Conservation (phyloP, 2,329 filamentous ascomycete genomes). For the Cryphonectria japonica region DNA sequence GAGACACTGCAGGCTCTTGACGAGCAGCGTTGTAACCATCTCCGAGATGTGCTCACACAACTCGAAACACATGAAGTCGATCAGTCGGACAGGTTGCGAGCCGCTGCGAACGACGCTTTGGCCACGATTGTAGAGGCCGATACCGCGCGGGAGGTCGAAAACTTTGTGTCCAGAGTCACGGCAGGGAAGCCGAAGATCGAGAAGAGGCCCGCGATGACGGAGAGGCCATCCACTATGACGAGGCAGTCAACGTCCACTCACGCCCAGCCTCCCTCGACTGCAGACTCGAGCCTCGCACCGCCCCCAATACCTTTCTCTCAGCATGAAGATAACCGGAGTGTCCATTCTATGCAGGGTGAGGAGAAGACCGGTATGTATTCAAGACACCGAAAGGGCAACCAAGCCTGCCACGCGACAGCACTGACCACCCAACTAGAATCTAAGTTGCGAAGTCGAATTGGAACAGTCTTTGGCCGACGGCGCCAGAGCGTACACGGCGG, state of each 20-base stretch:
- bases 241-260: conserved; percentile 47
- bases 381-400: background rate
- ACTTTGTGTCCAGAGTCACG: conserved; percentile 58
- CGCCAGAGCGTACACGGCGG: conserved; percentile 69
- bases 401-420: conserved; percentile 12
- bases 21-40: conserved; percentile 84
- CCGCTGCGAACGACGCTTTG: conserved; percentile 77
- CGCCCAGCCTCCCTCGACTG: conserved; percentile 30
- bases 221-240: conserved; percentile 30
- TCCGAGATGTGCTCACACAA: conserved; percentile 89
- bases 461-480: conserved; percentile 69
- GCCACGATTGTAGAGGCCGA: conserved; percentile 84
- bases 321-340: conserved; percentile 48
- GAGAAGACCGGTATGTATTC: conserved; percentile 38
- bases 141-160: conserved; percentile 83
- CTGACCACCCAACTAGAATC: conserved; percentile 49
- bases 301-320: conserved; percentile 28
- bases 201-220: conserved; percentile 42
- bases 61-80: conserved; percentile 93
- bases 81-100: conserved; percentile 75
- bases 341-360: conserved; percentile 50
- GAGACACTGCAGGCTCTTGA: conserved; percentile 91
- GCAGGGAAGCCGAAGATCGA: conserved; percentile 50
- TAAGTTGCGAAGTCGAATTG: conserved; percentile 65
- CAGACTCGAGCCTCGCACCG: conserved; percentile 26